Conservation (phyloP, 169 alveolate species). For the Eimeria acervulina region DNA sequence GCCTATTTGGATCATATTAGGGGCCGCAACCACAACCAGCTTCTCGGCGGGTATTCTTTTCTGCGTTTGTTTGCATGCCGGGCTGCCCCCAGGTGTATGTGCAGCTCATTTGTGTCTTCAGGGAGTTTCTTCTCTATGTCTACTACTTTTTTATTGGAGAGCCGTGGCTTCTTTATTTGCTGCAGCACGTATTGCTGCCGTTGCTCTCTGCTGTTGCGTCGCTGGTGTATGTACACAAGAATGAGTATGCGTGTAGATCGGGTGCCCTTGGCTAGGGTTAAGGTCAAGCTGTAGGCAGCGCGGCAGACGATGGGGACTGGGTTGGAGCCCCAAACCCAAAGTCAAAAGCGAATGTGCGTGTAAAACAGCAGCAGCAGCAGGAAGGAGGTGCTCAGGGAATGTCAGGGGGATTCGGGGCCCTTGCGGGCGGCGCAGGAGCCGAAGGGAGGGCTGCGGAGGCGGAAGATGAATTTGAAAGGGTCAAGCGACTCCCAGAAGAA, state of each 20-base stretch:
- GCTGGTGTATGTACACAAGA: conserved; percentile 23
- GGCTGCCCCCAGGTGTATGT: no score
- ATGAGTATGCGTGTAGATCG: conserved; percentile 96
- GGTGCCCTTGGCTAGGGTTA: conserved; percentile 92
- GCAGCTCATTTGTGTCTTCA: no score
- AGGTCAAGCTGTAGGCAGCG: conserved; percentile 86
- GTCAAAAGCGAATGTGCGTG: not conserved
- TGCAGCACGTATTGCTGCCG: no score
- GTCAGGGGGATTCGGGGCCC: conserved; percentile 19
- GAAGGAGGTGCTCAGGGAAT: not conserved
- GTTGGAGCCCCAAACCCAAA: conserved; percentile 31
- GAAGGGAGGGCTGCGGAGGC: conserved; percentile 70
- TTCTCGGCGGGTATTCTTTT: conserved; percentile 88
- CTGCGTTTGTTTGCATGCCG: not conserved
- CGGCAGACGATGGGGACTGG: conserved; percentile 24
- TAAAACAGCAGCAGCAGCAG: not conserved
- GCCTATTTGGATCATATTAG: conserved; percentile 96
- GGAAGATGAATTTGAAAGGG: conserved; percentile 81
- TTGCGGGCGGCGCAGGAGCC: not conserved
- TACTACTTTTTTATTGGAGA: no score
- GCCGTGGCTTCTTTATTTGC: no score
- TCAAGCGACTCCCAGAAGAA: conserved; percentile 86
- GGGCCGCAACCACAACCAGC: conserved; percentile 95
- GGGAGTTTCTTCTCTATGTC: no score
- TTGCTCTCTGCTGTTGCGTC: no score